Evolutionary conservation across 345 rosid species (phyloP).

Genomic region (Nasturtium officinale): DNA sequence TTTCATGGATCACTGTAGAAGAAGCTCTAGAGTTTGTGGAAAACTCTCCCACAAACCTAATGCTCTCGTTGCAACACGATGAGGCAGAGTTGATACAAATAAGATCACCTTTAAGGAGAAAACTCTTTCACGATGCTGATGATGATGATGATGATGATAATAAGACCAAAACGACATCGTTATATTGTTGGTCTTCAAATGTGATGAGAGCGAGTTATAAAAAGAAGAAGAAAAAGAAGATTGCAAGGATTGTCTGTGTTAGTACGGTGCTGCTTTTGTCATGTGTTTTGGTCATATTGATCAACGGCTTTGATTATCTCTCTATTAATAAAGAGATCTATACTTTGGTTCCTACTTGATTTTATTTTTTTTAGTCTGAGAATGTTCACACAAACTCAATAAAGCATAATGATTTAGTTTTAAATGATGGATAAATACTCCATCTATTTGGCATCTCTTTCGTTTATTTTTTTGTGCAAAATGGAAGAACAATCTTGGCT

Average conservation of each 20-base stretch:
- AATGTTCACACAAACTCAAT: conserved; percentile 15
- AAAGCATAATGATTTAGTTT: background rate
- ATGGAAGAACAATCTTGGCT: no score
- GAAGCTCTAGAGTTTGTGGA: conserved; percentile 40
- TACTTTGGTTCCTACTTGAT: conserved; percentile 38
- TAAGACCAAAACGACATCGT: background rate
- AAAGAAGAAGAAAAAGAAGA: background rate
- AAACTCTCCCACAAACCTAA: conserved; percentile 53
- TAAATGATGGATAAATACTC: background rate
- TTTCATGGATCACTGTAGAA: conserved; percentile 37
- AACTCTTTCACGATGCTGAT: conserved; percentile 30
- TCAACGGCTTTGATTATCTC: conserved; percentile 13
- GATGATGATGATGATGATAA: no score
- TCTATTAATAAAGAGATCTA: conserved; percentile 4
- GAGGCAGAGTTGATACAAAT: conserved; percentile 3
- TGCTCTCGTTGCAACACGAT: conserved; percentile 54
- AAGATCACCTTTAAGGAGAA: conserved; percentile 30
- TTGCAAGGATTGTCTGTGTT: background rate
- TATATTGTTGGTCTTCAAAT: conserved; percentile 35
- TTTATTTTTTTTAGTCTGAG: background rate
- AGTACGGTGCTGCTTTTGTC: conserved; percentile 13
- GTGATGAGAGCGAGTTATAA: conserved; percentile 9
- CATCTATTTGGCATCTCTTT: no score
- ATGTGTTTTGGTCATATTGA: conserved; percentile 22
- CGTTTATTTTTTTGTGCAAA: no score